These are phyloP conservation scores for Eucalyptus shirleyi DNA, from an alignment of 345 rosid genomes.

Conservation along the genomic window DNA sequence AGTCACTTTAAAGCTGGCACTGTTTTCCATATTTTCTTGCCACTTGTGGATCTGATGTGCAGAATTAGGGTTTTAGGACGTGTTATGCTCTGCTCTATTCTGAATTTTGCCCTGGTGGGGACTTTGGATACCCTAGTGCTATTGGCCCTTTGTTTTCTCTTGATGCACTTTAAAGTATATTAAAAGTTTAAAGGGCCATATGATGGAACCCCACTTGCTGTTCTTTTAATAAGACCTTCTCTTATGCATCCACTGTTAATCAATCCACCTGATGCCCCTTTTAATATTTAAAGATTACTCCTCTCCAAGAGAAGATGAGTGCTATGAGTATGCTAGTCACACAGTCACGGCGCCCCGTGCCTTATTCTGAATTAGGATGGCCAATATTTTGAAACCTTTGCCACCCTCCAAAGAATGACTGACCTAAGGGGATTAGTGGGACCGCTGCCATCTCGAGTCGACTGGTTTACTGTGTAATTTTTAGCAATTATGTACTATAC, in stretches of 20 bases:
- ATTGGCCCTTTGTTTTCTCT: background rate
- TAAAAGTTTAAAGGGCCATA: background rate
- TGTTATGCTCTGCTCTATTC: background rate
- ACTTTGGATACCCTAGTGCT: background rate
- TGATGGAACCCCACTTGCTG: background rate
- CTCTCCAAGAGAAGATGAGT: background rate
- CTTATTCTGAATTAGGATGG: background rate
- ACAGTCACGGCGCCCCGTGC: background rate
- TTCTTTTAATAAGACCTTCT: background rate
- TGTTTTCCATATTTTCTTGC: background rate
- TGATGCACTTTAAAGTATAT: conserved; percentile 6
- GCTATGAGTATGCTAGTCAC: background rate
- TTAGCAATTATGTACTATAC: background rate
- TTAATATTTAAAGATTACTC: background rate
- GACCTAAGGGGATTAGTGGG: background rate
- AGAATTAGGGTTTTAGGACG: background rate
- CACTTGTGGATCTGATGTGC: background rate
- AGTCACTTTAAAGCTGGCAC: background rate
- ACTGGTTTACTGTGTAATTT: background rate
- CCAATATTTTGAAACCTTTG: background rate
- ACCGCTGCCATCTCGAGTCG: background rate
- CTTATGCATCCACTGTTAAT: background rate
- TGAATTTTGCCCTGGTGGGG: background rate
- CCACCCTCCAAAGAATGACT: background rate
- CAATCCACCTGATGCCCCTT: background rate